Percentiles rank a stretch among this genome's conserved stretches.
phyloP scores from a whole-genome alignment of 768 basidiomycete genomes.

The Hericium erinaceus region DNA sequence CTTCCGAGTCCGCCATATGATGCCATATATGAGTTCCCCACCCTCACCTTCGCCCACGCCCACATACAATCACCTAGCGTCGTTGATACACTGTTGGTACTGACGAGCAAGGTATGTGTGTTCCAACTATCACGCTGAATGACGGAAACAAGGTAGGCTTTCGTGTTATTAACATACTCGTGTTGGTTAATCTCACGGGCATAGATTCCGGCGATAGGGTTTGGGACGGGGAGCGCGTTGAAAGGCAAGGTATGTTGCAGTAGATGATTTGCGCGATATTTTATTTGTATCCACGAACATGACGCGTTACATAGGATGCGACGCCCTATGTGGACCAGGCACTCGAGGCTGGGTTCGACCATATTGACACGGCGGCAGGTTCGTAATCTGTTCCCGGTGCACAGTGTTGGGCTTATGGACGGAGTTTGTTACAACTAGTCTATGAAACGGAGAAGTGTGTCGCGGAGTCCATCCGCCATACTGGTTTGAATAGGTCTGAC shows the following conservation, averaged over 20 bases:
- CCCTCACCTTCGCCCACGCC: neutral
- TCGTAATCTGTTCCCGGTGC: slow-evolving; percentile 5
- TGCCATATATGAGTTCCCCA: neutral
- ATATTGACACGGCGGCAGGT: slow-evolving; percentile 58
- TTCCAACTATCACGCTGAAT: slow-evolving; percentile 24
- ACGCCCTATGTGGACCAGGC: slow-evolving; percentile 48
- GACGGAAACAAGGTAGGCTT: slow-evolving; percentile 26
- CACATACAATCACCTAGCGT: no score
- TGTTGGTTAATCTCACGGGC: neutral
- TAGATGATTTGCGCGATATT: neutral
- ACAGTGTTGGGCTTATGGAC: no score
- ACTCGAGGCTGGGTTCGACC: slow-evolving; percentile 49
- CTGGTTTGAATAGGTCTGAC: slow-evolving; percentile 25
- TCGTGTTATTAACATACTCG: neutral
- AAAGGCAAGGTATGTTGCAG: slow-evolving; percentile 16
- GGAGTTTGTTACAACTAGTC: slow-evolving; percentile 7
- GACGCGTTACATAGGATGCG: slow-evolving; percentile 29
- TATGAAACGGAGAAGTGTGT: slow-evolving; percentile 31
- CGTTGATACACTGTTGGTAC: no score
- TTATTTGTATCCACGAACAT: no score
- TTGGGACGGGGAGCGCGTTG: slow-evolving; percentile 45
- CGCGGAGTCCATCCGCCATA: slow-evolving; percentile 27
- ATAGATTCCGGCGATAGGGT: slow-evolving; percentile 55
- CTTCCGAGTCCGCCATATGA: no score
- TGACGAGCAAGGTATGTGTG: slow-evolving; percentile 19